Conservation (phyloP, 2,329 filamentous ascomycete genomes). For the Verticillium albo-atrum region DNA sequence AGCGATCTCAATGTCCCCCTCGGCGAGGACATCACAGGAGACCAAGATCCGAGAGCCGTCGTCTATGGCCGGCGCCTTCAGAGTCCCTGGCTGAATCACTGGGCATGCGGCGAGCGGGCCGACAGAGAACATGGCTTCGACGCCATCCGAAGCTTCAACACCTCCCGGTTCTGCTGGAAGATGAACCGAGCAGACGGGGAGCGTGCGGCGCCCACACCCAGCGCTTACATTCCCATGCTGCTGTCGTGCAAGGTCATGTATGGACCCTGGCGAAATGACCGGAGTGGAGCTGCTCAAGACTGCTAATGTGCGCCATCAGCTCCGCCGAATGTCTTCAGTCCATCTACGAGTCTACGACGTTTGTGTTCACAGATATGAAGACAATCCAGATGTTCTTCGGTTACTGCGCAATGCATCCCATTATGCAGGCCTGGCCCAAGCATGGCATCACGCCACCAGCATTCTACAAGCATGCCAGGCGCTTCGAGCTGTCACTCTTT, state of each 20-base stretch:
- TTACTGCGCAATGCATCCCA: background rate
- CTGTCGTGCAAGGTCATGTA: conserved; percentile 6
- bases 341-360: conserved; percentile 4
- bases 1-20: background rate
- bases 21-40: background rate
- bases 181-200: background rate
- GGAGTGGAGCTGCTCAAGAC: background rate
- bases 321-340: conserved; percentile 3
- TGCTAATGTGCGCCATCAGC: background rate
- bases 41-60: background rate
- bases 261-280: background rate
- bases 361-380: conserved; percentile 1
- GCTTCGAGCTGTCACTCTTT: background rate
- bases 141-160: background rate
- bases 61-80: background rate
- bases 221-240: background rate
- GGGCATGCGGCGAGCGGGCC: conserved; percentile 1
- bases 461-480: background rate
- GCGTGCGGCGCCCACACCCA: background rate
- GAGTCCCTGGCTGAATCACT: conserved; percentile 5
- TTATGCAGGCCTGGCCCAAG: background rate
- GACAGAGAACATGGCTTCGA: background rate
- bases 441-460: background rate
- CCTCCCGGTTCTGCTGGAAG: background rate
- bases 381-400: conserved; percentile 2